Evolutionary conservation across 1,284 basidiomycete genomes (phyloP).

Genomic region (Ceratobasidium sp.): DNA sequence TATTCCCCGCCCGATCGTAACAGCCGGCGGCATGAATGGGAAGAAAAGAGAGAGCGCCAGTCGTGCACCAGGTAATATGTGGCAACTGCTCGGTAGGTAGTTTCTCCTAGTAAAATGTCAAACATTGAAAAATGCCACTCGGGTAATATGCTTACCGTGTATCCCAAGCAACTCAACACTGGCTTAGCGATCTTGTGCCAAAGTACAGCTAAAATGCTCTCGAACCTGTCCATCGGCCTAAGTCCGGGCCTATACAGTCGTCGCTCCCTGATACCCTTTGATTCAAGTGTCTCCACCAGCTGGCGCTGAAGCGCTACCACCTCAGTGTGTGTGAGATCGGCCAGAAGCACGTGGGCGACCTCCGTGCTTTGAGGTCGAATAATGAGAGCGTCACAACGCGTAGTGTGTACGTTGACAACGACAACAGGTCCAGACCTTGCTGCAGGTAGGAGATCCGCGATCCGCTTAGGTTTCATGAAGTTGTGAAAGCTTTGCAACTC

Average conservation of each 20-base stretch:
- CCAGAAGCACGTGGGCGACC: background rate
- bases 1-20: background rate
- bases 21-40: conserved; percentile 26
- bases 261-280: background rate
- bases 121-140: no score
- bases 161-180: background rate
- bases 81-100: conserved; percentile 3
- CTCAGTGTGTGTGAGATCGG: background rate
- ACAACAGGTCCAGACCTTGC: background rate
- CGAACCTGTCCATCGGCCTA: background rate
- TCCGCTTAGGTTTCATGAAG: background rate
- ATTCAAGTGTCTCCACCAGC: background rate
- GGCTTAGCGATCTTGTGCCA: background rate
- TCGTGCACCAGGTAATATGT: conserved; percentile 29
- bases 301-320: background rate
- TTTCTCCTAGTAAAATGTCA: background rate
- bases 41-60: conserved; percentile 15
- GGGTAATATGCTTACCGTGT: conserved; percentile 1
- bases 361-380: background rate
- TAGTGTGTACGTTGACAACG: background rate
- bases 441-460: background rate
- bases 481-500: background rate
- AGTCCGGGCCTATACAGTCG: background rate
- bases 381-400: conserved; percentile 1
- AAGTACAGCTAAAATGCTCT: background rate